These are phyloP conservation scores for Lasiosphaeris hirsuta DNA, from an alignment of 495 filamentous ascomycete genomes.

Conservation along the genomic window DNA sequence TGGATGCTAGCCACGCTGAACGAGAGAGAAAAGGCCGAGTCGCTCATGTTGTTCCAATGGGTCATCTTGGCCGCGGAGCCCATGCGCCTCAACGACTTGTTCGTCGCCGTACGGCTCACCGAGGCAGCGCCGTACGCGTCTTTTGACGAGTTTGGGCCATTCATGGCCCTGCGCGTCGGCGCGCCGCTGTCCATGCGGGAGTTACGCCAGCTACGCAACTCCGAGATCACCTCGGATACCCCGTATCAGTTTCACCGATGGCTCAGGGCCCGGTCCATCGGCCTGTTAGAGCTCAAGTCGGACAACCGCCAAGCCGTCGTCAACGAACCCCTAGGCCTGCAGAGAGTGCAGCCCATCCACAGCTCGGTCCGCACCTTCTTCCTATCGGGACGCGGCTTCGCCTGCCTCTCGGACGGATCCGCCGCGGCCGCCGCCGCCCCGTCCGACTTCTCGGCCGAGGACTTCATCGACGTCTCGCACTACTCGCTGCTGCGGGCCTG, in stretches of 20 bases:
- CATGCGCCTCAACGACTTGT: slow-evolving; percentile 36
- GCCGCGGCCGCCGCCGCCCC: slow-evolving; percentile 14
- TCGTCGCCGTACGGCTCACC: slow-evolving; percentile 32
- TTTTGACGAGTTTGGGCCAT: slow-evolving; percentile 19
- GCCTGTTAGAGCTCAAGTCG: slow-evolving; percentile 32
- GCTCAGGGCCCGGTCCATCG: slow-evolving; percentile 36
- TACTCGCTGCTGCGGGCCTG: slow-evolving; percentile 34
- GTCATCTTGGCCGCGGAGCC: slow-evolving; percentile 35
- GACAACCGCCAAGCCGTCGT: slow-evolving; percentile 14
- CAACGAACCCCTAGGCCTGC: slow-evolving; percentile 32
- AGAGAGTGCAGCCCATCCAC: slow-evolving; percentile 32
- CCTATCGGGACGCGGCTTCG: slow-evolving; percentile 33
- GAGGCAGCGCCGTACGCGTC: slow-evolving; percentile 16
- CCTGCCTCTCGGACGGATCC: slow-evolving; percentile 21
- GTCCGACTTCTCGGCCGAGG: slow-evolving; percentile 5
- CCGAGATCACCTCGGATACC: slow-evolving; percentile 33
- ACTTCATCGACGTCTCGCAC: slow-evolving; percentile 32
- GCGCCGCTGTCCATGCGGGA: slow-evolving; percentile 30
- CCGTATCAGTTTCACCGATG: slow-evolving; percentile 35
- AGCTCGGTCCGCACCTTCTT: slow-evolving; percentile 37
- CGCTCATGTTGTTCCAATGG: slow-evolving; percentile 37
- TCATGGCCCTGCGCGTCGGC: slow-evolving; percentile 29
- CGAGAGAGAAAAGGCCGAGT: slow-evolving; percentile 32
- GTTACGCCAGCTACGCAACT: slow-evolving; percentile 28
- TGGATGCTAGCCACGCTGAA: slow-evolving; percentile 35